A percentile compares a stretch with the other conserved stretches of the same genome.
These are phyloP conservation scores for Pleurotus djamor DNA, from an alignment of 768 basidiomycete genomes.

Conservation along the genomic window DNA sequence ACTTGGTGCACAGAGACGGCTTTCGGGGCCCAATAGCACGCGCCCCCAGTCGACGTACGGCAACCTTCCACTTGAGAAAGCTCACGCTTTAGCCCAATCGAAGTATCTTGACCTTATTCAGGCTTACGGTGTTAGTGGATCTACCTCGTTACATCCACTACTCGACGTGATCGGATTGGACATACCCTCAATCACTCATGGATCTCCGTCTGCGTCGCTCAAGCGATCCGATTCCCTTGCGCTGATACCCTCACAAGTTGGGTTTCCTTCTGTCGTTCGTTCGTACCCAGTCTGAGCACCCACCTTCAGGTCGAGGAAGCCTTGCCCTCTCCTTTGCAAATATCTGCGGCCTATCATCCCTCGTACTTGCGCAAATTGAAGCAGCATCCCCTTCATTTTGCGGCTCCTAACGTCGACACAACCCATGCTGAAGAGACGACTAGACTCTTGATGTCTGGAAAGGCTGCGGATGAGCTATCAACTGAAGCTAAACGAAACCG, in stretches of 20 bases:
- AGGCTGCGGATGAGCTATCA: too few relatives aligned
- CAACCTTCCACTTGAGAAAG: conserved; percentile 21
- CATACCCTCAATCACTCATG: background rate
- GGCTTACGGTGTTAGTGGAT: background rate
- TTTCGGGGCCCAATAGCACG: background rate
- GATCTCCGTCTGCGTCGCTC: too few relatives aligned
- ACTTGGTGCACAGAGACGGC: background rate
- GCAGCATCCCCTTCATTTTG: conserved; percentile 21
- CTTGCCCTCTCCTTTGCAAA: conserved; percentile 27
- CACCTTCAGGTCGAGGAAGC: background rate
- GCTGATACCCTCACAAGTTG: background rate
- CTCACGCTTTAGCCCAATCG: conserved; percentile 27
- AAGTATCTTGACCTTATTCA: conserved; percentile 23
- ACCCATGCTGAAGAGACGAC: conserved; percentile 20
- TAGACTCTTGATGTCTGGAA: too few relatives aligned
- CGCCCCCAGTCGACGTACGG: conserved; percentile 18
- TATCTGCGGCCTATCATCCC: conserved; percentile 48
- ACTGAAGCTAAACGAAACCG: conserved; percentile 4
- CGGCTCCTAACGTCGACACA: background rate
- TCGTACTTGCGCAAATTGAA: conserved; percentile 28
- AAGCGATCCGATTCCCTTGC: too few relatives aligned
- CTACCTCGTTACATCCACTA: conserved; percentile 22
- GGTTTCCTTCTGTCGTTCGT: background rate
- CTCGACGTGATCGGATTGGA: conserved; percentile 24
- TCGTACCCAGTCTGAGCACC: background rate